Evolutionary conservation across 2,329 filamentous ascomycete genomes (phyloP).

Genomic region (Verticillium klebahnii): DNA sequence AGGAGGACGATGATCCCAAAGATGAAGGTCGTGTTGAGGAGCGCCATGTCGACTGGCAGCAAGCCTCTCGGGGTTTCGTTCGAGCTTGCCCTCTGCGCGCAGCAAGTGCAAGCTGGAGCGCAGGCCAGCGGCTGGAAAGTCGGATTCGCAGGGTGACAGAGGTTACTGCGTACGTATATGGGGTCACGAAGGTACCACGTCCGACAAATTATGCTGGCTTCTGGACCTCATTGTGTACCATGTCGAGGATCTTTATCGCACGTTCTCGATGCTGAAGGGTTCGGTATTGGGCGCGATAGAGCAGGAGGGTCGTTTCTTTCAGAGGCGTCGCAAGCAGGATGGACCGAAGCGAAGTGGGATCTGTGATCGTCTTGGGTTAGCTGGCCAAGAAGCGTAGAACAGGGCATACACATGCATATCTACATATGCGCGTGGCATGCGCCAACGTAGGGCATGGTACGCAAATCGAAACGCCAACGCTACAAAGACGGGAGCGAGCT

Average conservation of each 20-base stretch:
- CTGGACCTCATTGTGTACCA: not conserved
- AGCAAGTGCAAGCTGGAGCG: not conserved
- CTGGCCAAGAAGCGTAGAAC: not conserved
- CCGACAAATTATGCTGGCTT: not conserved
- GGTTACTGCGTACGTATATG: not conserved
- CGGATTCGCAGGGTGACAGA: not conserved
- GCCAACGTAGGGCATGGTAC: not conserved
- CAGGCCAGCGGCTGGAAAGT: not conserved
- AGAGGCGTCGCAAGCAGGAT: not conserved
- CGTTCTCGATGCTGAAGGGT: not conserved
- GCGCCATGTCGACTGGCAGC: conserved; percentile 47
- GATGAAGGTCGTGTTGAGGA: conserved; percentile 73
- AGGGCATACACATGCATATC: not conserved
- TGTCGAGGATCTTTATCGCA: not conserved
- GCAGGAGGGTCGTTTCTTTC: not conserved
- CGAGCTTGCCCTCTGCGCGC: too few relatives aligned
- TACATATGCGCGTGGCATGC: not conserved
- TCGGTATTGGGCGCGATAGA: not conserved
- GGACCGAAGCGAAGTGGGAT: not conserved
- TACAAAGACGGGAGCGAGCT: not conserved
- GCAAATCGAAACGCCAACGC: too few relatives aligned
- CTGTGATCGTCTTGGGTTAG: not conserved
- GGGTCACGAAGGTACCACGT: not conserved
- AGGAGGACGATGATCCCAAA: conserved; percentile 79
- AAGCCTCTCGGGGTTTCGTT: not conserved